These are phyloP conservation scores for Diplotaxis tenuifolia DNA, from an alignment of 345 rosid species.

Conservation along the genomic window DNA sequence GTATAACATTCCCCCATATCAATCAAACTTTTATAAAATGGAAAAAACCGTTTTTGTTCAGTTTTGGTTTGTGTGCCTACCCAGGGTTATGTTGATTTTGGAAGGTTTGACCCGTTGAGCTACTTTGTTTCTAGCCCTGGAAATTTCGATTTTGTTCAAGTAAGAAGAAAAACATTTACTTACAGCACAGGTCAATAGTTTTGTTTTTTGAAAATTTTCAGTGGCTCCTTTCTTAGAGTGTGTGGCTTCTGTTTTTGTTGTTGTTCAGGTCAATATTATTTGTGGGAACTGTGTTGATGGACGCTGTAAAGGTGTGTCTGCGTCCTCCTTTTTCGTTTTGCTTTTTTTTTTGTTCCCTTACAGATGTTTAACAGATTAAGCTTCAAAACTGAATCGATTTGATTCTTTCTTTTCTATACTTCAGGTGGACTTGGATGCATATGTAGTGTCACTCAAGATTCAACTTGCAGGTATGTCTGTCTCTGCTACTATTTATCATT, in stretches of 20 bases:
- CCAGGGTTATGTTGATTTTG: constrained; percentile 93
- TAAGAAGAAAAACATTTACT: constrained; percentile 87
- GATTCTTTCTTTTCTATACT: constrained; percentile 5
- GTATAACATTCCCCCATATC: constrained; percentile 36
- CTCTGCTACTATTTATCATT: constrained; percentile 11
- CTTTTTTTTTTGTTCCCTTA: not conserved
- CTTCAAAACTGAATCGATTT: not conserved
- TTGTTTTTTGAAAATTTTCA: not conserved
- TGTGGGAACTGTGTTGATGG: constrained; percentile 81
- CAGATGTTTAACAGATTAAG: not conserved
- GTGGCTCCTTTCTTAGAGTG: constrained; percentile 2
- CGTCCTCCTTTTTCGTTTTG: not conserved
- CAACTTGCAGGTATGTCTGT: constrained; percentile 75
- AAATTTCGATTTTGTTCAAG: constrained; percentile 66
- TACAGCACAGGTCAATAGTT: constrained; percentile 66
- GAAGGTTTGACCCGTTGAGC: constrained; percentile 62
- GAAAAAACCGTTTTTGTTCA: too few relatives aligned
- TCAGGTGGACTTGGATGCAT: constrained; percentile 86
- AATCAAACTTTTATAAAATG: constrained; percentile 38
- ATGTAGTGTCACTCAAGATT: constrained; percentile 72
- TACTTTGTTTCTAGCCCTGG: constrained; percentile 65
- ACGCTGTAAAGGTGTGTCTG: constrained; percentile 70
- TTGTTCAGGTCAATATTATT: constrained; percentile 67
- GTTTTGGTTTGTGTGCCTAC: constrained; percentile 35
- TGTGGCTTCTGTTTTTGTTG: not conserved